These are phyloP conservation scores for Xylaria sp. DNA, from an alignment of 2,329 filamentous ascomycete species.

Conservation along the genomic window DNA sequence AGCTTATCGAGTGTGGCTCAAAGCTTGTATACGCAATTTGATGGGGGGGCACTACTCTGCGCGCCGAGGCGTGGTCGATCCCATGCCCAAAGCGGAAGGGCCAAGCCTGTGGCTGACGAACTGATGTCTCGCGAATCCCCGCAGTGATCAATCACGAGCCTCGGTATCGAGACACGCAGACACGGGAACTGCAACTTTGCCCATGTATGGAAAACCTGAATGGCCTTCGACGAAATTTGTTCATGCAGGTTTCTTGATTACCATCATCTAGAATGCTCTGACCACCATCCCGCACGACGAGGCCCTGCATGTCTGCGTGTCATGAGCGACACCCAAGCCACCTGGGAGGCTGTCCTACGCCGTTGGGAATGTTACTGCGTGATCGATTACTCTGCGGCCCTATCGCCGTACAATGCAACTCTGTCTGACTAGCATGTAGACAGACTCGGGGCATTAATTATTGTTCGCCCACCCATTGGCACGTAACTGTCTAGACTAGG, in stretches of 20 bases:
- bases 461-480: neutral
- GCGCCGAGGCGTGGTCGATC: conserved; percentile 19
- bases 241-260: conserved; percentile 9
- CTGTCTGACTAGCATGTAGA: neutral
- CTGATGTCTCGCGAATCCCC: conserved; percentile 26
- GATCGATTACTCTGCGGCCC: neutral
- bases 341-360: neutral
- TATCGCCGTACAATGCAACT: neutral
- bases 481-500: conserved; percentile 17
- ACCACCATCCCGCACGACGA: neutral
- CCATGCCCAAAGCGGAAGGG: conserved; percentile 13
- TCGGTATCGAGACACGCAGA: conserved; percentile 4
- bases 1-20: conserved; percentile 19
- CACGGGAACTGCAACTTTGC: neutral
- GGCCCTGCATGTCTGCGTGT: neutral
- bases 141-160: conserved; percentile 6
- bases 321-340: neutral
- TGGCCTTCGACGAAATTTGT: conserved; percentile 1
- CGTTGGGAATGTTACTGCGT: neutral
- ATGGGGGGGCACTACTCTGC: conserved; percentile 1
- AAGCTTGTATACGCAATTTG: conserved; percentile 11
- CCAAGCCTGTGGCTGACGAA: conserved; percentile 26
- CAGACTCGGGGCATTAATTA: no score
- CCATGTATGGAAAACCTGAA: conserved; percentile 10
- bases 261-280: conserved; percentile 13